Percentiles rank a stretch among this genome's conserved stretches.
phyloP scores from a whole-genome alignment of 306 rosid genomes.

The Gastrolobium villosum region DNA sequence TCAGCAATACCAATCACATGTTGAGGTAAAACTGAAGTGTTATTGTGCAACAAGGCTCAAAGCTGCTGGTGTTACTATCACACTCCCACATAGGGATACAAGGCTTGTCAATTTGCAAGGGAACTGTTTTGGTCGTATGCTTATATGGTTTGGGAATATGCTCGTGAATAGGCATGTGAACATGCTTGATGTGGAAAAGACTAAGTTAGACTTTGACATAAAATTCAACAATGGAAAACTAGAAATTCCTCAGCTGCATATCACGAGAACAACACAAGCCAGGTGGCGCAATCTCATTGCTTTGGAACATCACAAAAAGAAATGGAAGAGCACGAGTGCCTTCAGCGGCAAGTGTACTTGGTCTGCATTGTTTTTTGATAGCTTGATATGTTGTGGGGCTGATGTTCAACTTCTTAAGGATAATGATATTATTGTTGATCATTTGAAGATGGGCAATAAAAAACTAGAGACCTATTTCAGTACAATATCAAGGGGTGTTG shows the following conservation, averaged over 20 bases:
- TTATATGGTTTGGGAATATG: too few relatives aligned
- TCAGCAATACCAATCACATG: too few relatives aligned
- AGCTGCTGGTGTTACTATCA: too few relatives aligned
- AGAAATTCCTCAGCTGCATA: not conserved
- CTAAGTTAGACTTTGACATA: too few relatives aligned
- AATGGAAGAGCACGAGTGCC: not conserved
- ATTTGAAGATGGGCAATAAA: not conserved
- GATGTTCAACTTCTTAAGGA: constrained; percentile 9
- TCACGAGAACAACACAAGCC: not conserved
- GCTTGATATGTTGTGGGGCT: not conserved
- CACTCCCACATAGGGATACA: too few relatives aligned
- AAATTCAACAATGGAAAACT: too few relatives aligned
- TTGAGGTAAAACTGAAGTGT: too few relatives aligned
- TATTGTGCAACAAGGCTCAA: too few relatives aligned
- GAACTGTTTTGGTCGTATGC: too few relatives aligned
- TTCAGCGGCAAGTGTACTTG: not conserved
- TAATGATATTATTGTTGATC: not conserved
- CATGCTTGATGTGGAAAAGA: too few relatives aligned
- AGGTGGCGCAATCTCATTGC: constrained; percentile 36
- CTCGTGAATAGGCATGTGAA: too few relatives aligned
- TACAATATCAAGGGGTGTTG: not conserved
- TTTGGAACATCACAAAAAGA: constrained; percentile 7
- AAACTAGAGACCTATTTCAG: not conserved
- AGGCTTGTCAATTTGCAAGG: too few relatives aligned
- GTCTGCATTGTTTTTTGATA: not conserved